Percentiles rank a stretch among this genome's conserved stretches.
Conservation (phyloP, 2,329 filamentous ascomycete genomes). For the Cladophialophora yegresii region DNA sequence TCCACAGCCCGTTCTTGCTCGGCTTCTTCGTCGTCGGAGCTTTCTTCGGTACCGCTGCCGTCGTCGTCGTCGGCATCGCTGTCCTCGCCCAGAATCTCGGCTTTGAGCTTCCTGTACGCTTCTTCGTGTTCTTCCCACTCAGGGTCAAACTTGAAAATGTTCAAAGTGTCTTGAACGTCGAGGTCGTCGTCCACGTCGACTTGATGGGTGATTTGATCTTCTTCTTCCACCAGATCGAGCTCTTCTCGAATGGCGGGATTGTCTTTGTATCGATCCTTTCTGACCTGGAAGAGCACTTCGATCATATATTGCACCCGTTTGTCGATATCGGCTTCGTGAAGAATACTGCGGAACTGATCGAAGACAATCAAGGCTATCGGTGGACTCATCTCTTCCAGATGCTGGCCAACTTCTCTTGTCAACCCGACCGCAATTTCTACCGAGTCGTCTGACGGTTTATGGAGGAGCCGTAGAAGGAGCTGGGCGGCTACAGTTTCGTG, state of each 20-base stretch:
- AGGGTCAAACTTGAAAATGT: constrained; percentile 92
- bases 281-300: constrained; percentile 92
- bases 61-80: constrained; percentile 75
- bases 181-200: constrained; percentile 80
- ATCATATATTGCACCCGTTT: constrained; percentile 99
- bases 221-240: constrained; percentile 91
- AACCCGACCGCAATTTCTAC: constrained; percentile 96
- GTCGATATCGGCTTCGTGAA: constrained; percentile 96
- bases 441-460: constrained; percentile 95
- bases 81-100: constrained; percentile 91
- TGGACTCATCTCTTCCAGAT: constrained; percentile 91
- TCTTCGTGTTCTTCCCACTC: constrained; percentile 90
- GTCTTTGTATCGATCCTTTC: constrained; percentile 96
- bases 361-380: constrained; percentile 87
- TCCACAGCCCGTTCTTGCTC: constrained; percentile 81
- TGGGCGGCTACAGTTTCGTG: constrained; percentile 92
- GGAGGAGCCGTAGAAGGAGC: constrained; percentile 84
- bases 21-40: constrained; percentile 69
- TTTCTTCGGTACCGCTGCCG: constrained; percentile 56
- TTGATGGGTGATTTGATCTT: constrained; percentile 94
- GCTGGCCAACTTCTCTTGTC: constrained; percentile 88
- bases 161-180: constrained; percentile 81
- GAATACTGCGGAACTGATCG: constrained; percentile 90
- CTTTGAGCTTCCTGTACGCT: constrained; percentile 84
- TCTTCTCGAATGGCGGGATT: constrained; percentile 89